A percentile compares a stretch with the other conserved stretches of the same genome.
Conservation (phyloP, 176 grass and related monocot species). For the Carex parvula region DNA sequence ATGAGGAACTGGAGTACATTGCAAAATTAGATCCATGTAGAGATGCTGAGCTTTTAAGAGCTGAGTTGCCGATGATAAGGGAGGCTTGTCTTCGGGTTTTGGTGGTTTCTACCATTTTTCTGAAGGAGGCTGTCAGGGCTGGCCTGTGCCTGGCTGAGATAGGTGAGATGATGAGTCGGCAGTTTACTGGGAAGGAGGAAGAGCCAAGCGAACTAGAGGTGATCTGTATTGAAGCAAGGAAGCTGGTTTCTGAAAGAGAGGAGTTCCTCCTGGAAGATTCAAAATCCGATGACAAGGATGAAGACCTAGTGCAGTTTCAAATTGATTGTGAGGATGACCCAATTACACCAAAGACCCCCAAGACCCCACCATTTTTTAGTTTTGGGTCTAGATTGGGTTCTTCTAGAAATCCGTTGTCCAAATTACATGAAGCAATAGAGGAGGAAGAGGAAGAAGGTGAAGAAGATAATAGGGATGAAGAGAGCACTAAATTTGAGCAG, state of each 20-base stretch:
- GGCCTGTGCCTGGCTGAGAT: slow-evolving; percentile 79
- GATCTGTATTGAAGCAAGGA: slow-evolving; percentile 74
- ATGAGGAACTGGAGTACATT: slow-evolving; percentile 84
- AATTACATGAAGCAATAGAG: slow-evolving; percentile 62
- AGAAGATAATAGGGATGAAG: slow-evolving; percentile 31
- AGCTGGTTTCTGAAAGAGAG: slow-evolving; percentile 53
- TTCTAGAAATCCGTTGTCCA: slow-evolving; percentile 59
- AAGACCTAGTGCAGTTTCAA: slow-evolving; percentile 66
- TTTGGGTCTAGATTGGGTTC: slow-evolving; percentile 38
- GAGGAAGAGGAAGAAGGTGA: slow-evolving; percentile 57
- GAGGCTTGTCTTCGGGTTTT: slow-evolving; percentile 81
- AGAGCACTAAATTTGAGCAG: slow-evolving; percentile 17
- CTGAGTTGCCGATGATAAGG: slow-evolving; percentile 69
- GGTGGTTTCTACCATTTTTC: slow-evolving; percentile 73
- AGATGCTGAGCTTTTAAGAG: slow-evolving; percentile 72
- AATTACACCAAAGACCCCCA: slow-evolving; percentile 38
- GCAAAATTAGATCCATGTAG: slow-evolving; percentile 52
- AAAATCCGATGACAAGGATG: slow-evolving; percentile 52
- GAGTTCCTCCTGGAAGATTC: slow-evolving; percentile 45
- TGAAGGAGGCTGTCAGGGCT: slow-evolving; percentile 68
- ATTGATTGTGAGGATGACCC: slow-evolving; percentile 54
- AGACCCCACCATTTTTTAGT: slow-evolving; percentile 43
- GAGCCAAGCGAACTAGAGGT: slow-evolving; percentile 88
- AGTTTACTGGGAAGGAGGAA: slow-evolving; percentile 77
- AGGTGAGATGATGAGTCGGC: slow-evolving; percentile 97